Evolutionary conservation across 2,329 filamentous ascomycete genomes (phyloP), one percentile per base, ranked within the genome.

Genomic region (Epichloe sibirici): DNA sequence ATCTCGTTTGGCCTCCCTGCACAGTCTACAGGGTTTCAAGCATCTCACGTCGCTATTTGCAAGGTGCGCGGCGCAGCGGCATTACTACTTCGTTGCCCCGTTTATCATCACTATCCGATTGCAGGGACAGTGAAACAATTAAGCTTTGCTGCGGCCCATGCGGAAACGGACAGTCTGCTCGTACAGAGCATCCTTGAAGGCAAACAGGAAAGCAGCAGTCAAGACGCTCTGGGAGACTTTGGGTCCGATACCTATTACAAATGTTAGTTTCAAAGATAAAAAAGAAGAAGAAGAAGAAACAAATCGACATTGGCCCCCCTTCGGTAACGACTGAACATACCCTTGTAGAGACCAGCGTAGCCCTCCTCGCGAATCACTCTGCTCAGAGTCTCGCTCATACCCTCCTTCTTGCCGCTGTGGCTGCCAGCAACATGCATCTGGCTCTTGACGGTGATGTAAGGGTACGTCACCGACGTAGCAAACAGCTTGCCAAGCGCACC

Each of bases 391-490:
- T 83, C 79, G 51, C 83, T 76, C 77, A 96, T 86, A 59, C 85
- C 86, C 71, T 94, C 86, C 70, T 86, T 86, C 57, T 82, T 83
- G n/a, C 80, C 79, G 57, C 82, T 83, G 62, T 82, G 82, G 50
- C 53, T 53, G 56, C 79, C 83, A 31, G 90, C 89, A 56, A 98
- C 89, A 68, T 98, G 93, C 82, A 95, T 95, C 66, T 89, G 82
- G 71, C 90, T 95, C 83, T 98, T 98, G 63, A 98, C 86, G 4
- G 93, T 98, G 68, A 98, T 97, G 68, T 98, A 98, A 11, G 93
- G 93, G 69, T 98, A 98, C 5, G 93, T 98, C 63, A 97, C 87
- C 56, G 78, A 83, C 3, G 93, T 98, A 25, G 93, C 93, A 56
- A 96, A 83, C 57, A 98, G 77, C 78, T 98, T 98, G 69, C 93